These are phyloP conservation scores for Cenchrus fungigraminus DNA, from an alignment of 176 grass and related monocot genomes.

Conservation along the genomic window DNA sequence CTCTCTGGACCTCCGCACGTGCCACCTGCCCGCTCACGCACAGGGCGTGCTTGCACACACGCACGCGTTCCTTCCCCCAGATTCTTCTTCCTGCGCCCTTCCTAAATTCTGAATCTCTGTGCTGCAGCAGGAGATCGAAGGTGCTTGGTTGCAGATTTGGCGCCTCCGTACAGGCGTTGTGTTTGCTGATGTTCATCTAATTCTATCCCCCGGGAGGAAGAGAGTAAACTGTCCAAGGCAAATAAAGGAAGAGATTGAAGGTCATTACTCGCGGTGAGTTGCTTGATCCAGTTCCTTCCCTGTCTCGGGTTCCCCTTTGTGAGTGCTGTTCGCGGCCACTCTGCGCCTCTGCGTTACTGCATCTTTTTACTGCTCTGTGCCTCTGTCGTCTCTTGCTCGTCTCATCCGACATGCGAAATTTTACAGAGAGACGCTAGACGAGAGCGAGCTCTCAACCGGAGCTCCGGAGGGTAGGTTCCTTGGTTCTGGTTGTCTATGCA, in stretches of 20 bases:
- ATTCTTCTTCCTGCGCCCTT: neutral
- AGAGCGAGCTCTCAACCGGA: neutral
- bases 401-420: neutral
- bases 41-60: neutral
- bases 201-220: neutral
- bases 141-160: neutral
- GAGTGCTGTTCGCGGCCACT: neutral
- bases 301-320: neutral
- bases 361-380: neutral
- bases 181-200: constrained; percentile 75
- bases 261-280: constrained; percentile 31
- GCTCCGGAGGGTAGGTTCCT: neutral
- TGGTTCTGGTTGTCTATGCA: neutral
- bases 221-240: neutral
- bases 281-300: neutral
- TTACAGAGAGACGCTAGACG: neutral
- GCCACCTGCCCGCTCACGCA: neutral
- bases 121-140: constrained; percentile 1
- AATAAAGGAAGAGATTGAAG: neutral
- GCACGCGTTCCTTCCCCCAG: neutral
- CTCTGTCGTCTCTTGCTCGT: neutral
- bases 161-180: no score
- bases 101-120: neutral
- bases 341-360: neutral
- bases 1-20: constrained; percentile 7